These are phyloP conservation scores for Solanum hybrid DNA, from an alignment of 305 asterid genomes.

Conservation along the genomic window DNA sequence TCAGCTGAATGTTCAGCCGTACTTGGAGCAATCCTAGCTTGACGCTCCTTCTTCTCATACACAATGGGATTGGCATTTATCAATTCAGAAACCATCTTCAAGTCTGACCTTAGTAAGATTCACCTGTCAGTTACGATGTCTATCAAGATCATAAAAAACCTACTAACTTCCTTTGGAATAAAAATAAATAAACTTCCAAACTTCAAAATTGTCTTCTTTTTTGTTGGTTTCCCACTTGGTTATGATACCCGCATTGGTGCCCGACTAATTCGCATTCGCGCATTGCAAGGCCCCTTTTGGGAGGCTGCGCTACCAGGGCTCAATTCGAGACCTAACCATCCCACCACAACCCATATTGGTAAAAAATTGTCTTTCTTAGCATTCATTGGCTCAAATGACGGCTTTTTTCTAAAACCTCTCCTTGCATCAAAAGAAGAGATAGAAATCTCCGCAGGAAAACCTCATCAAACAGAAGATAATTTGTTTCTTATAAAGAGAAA, in stretches of 20 bases:
- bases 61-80: constrained; percentile 82
- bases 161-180: not conserved
- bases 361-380: not conserved
- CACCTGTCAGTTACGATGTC: not conserved
- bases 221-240: not conserved
- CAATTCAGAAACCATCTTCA: constrained; percentile 50
- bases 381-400: not conserved
- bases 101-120: not conserved
- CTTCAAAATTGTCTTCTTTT: not conserved
- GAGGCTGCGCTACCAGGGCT: not conserved
- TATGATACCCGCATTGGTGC: not conserved
- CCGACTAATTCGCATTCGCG: not conserved
- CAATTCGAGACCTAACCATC: not conserved
- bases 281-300: not conserved
- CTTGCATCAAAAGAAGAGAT: not conserved
- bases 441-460: not conserved
- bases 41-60: constrained; percentile 78
- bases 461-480: not conserved
- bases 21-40: constrained; percentile 35
- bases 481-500: fast-evolving
- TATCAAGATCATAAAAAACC: not conserved
- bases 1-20: constrained; percentile 58
- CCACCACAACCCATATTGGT: not conserved
- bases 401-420: not conserved
- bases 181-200: not conserved